phyloP scores from a whole-genome alignment of 2,329 filamentous ascomycete genomes.

The Rhynchosporium secalis region DNA sequence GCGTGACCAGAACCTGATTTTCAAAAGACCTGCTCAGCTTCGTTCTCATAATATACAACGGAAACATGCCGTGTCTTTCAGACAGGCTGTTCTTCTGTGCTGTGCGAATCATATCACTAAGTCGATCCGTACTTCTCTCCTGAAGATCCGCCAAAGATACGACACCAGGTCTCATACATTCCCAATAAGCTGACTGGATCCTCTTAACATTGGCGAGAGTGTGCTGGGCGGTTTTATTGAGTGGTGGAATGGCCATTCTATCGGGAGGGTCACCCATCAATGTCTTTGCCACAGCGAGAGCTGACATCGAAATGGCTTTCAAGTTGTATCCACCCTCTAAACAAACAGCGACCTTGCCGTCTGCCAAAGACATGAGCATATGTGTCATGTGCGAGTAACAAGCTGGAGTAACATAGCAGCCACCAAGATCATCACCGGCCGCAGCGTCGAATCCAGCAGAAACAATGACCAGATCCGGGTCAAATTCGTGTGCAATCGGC shows the following conservation, averaged over 20 bases:
- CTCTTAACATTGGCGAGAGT: slow-evolving; percentile 60
- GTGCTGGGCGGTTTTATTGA: slow-evolving; percentile 57
- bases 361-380: slow-evolving; percentile 94
- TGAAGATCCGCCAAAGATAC: slow-evolving; percentile 55
- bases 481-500: slow-evolving; percentile 91
- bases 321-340: slow-evolving; percentile 97
- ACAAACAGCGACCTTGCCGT: slow-evolving; percentile 87
- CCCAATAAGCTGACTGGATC: slow-evolving; percentile 74
- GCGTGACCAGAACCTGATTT: slow-evolving; percentile 82
- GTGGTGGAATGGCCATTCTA: slow-evolving; percentile 55
- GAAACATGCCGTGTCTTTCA: slow-evolving; percentile 74
- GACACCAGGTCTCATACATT: slow-evolving; percentile 75
- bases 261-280: slow-evolving; percentile 92
- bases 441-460: slow-evolving; percentile 96
- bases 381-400: slow-evolving; percentile 99
- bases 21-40: slow-evolving; percentile 75
- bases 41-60: slow-evolving; percentile 76
- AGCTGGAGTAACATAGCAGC: slow-evolving; percentile 84
- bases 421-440: slow-evolving; percentile 87
- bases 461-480: slow-evolving; percentile 92
- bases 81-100: slow-evolving; percentile 73
- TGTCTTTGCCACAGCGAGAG: slow-evolving; percentile 85
- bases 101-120: slow-evolving; percentile 78
- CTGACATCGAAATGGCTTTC: slow-evolving; percentile 86
- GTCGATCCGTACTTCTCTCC: slow-evolving; percentile 56